Base-by-base conservation (phyloP, 257 asterid species). In the Fraxinus americana region DNA sequence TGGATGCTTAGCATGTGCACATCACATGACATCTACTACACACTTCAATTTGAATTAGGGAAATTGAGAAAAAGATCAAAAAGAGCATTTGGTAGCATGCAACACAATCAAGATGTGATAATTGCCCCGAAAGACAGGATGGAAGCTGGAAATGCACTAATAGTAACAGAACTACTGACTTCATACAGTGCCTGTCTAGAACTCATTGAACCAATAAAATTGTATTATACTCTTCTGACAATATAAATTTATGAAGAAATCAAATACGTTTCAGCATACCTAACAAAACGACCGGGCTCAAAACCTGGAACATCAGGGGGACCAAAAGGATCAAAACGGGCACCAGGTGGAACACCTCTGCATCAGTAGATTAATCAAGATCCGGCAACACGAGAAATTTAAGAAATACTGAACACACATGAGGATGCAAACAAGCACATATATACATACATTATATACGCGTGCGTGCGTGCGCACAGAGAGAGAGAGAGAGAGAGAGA, bases 221-320 rank as follows among this genome's bases (percentile, higher is more conserved):
- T 19, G 63, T 12, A 45, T 67, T 17, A 6, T 32, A 36, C 2
- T 19, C 45, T 39, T 1, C 48, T 36, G 50, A 41, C 4, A 2
- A 45, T 12, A 71, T 21, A 71, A 23, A 16, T 41, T 71, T 21
- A 13, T 25, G 36, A 23, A 30, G 27, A 13, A 71, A 23, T 9
- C 16, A 4, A 35, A 74, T 41, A 48, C 8, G 39, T 34, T 25
- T 23, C 30, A 45, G 34, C 29, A 0, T 88, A 94, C 98, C 98
- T 87, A 75, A 38, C 83, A 86, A 91, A 94, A 70, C 92, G 94
- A 38, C 82, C 85, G 2, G 99, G 97, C 80, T 95, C 98, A 73
- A 92, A 95, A 35, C 96, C 99, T 0, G 98, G 97, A 29, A 95
- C 87, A 30, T 81, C 90, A 1, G 98, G 97, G 38, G 99, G 99